phyloP scores from a whole-genome alignment of 2,329 filamentous ascomycete species.

The Sporothrix variecibatus region DNA sequence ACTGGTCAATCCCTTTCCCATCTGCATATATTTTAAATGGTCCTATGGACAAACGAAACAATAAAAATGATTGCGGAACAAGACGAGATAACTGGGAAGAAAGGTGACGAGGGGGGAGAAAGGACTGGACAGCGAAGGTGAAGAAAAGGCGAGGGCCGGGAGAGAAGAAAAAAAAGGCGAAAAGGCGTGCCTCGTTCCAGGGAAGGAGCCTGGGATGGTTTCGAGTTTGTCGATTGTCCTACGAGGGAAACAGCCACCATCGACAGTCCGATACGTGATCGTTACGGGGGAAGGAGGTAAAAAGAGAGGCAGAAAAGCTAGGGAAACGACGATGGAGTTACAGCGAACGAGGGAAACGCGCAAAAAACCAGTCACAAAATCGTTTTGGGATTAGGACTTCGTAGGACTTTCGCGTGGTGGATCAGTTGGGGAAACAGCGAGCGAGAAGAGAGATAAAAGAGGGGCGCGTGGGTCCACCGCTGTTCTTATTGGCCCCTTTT shows the following conservation, averaged over 20 bases:
- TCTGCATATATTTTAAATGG: not conserved
- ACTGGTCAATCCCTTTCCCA: conserved; percentile 19
- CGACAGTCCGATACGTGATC: not conserved
- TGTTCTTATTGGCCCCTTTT: not conserved
- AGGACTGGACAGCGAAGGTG: conserved; percentile 1
- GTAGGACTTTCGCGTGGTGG: conserved; percentile 26
- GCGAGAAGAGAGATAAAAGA: not conserved
- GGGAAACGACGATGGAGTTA: conserved; percentile 2
- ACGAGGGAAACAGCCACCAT: conserved; percentile 17
- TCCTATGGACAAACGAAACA: conserved; percentile 5
- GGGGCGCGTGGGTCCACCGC: not conserved
- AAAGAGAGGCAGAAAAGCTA: not conserved
- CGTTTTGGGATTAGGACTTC: conserved; percentile 24
- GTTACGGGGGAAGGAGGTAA: not conserved
- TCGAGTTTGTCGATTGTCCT: conserved; percentile 16
- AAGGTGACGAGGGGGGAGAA: not conserved
- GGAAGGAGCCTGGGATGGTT: not conserved
- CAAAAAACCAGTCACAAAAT: not conserved
- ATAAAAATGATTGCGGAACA: not conserved
- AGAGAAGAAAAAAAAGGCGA: not conserved
- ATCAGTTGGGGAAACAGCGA: conserved; percentile 13
- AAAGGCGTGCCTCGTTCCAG: conserved; percentile 10
- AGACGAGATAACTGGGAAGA: not conserved
- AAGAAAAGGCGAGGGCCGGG: conserved; percentile 1
- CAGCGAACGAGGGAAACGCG: not conserved